Evolutionary conservation across 2,329 filamentous ascomycete species (phyloP).

Genomic region (Hymenoscyphus linearis): DNA sequence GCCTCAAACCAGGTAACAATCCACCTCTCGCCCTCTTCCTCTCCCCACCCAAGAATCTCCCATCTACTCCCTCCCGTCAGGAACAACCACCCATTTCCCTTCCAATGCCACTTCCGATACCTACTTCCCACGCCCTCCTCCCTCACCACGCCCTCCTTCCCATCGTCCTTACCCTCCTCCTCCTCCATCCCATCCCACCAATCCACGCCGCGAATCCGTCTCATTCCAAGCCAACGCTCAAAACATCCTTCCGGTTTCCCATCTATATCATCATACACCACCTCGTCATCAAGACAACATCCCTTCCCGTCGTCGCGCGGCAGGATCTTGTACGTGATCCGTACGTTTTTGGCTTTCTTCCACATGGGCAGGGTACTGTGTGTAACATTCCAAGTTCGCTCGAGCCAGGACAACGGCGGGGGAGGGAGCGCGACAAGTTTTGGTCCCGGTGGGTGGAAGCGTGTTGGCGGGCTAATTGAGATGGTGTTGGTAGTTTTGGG

Average conservation of each 20-base stretch:
- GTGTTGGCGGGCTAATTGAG: neutral
- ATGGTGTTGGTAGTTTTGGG: neutral
- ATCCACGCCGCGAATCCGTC: slow-evolving; percentile 62
- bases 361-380: slow-evolving; percentile 77
- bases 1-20: slow-evolving; percentile 80
- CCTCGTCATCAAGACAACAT: slow-evolving; percentile 59
- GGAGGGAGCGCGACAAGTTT: neutral
- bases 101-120: slow-evolving; percentile 59
- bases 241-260: slow-evolving; percentile 34
- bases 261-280: slow-evolving; percentile 50
- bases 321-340: slow-evolving; percentile 66
- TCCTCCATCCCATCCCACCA: slow-evolving; percentile 37
- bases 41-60: slow-evolving; percentile 75
- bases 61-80: slow-evolving; percentile 68
- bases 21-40: slow-evolving; percentile 47
- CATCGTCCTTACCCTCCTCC: no score
- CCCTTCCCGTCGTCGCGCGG: slow-evolving; percentile 22
- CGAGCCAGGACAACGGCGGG: slow-evolving; percentile 54
- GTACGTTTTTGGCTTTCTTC: slow-evolving; percentile 72
- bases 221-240: slow-evolving; percentile 43
- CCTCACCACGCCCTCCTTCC: neutral
- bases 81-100: slow-evolving; percentile 68
- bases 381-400: slow-evolving; percentile 66
- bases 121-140: neutral
- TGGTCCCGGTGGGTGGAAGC: neutral